phyloP scores from a whole-genome alignment of 2,329 filamentous ascomycete genomes.

The Diaporthe amygdali region DNA sequence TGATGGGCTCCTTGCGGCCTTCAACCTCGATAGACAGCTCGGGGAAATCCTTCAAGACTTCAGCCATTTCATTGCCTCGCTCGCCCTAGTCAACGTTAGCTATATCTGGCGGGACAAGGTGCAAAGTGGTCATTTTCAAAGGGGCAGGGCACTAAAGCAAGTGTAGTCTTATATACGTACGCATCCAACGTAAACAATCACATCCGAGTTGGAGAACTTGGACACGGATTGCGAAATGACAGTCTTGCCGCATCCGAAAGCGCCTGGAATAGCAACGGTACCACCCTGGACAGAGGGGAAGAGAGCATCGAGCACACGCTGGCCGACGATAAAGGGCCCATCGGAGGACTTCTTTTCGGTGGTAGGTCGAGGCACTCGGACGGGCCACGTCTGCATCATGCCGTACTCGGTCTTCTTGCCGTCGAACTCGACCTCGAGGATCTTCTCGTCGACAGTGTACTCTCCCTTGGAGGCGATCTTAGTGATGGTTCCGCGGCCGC shows the following conservation, averaged over 20 bases:
- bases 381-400: conserved; percentile 99
- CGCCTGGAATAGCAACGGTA: conserved; percentile 96
- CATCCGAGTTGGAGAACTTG: conserved; percentile 99
- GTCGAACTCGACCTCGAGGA: conserved; percentile 96
- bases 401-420: conserved; percentile 91
- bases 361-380: conserved; percentile 90
- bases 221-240: conserved; percentile 98
- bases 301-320: conserved; percentile 93
- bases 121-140: too few relatives aligned
- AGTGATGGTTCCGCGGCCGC: conserved; percentile 90
- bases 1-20: conserved; percentile 96
- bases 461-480: conserved; percentile 86
- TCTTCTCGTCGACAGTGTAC: conserved; percentile 93
- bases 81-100: conserved; percentile 60
- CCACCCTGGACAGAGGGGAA: conserved; percentile 97
- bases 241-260: conserved; percentile 98
- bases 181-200: conserved; percentile 95
- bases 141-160: neutral
- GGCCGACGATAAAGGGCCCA: conserved; percentile 92
- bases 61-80: conserved; percentile 98
- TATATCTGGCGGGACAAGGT: neutral
- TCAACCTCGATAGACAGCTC: conserved; percentile 95
- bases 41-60: conserved; percentile 99
- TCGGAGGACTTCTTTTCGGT: conserved; percentile 91
- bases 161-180: too few relatives aligned